Evolutionary conservation across 352 stramenopile species (phyloP).

Genomic region (Saprolegnia diclina): DNA sequence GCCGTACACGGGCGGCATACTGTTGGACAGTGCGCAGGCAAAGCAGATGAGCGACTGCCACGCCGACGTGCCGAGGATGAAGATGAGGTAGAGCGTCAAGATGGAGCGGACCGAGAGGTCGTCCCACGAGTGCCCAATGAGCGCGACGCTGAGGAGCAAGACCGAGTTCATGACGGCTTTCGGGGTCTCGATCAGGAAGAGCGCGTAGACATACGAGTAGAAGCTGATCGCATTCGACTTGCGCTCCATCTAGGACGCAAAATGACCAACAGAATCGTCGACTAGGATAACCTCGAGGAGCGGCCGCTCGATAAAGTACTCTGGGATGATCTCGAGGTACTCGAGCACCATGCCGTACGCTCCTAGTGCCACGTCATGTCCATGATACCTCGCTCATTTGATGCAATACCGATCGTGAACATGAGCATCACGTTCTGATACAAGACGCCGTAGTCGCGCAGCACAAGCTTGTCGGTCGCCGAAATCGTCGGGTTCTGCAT

Average conservation of each 20-base stretch:
- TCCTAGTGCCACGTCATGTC: neutral
- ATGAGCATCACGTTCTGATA: conserved; percentile 27
- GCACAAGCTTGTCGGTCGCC: conserved; percentile 1
- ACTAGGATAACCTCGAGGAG: conserved; percentile 9
- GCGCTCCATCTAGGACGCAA: conserved; percentile 19
- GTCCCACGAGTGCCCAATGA: conserved; percentile 18
- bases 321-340: conserved; percentile 25
- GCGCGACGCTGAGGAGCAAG: conserved; percentile 15
- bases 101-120: conserved; percentile 10
- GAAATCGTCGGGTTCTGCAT: conserved; percentile 1
- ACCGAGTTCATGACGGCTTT: conserved; percentile 20
- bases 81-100: conserved; percentile 25
- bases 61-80: conserved; percentile 22
- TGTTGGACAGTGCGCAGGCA: conserved; percentile 18
- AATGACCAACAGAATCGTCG: neutral
- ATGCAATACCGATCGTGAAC: conserved; percentile 20
- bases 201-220: conserved; percentile 26
- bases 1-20: conserved; percentile 18
- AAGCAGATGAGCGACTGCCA: conserved; percentile 27
- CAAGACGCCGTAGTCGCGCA: conserved; percentile 21
- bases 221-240: conserved; percentile 26
- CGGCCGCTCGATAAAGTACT: conserved; percentile 26
- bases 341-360: conserved; percentile 25
- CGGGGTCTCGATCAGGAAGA: conserved; percentile 23
- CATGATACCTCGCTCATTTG: neutral